Percentiles rank a stretch among this genome's conserved stretches.
These are phyloP conservation scores for Stellera chamaejasme DNA, from an alignment of 345 rosid genomes.

Conservation along the genomic window DNA sequence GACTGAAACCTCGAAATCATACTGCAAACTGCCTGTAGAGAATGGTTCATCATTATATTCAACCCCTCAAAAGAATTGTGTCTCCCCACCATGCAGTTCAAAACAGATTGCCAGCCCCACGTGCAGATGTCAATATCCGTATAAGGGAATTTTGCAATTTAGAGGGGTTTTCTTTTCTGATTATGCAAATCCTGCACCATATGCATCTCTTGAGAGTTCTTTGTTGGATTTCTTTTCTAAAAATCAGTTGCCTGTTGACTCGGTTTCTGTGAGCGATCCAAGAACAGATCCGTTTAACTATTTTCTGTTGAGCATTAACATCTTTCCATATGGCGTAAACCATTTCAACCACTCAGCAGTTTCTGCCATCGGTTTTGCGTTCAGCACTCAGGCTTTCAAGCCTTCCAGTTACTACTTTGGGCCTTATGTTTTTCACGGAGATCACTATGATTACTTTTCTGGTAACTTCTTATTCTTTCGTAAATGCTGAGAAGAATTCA, in stretches of 20 bases:
- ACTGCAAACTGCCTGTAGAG: constrained; percentile 30
- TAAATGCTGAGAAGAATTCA: neutral
- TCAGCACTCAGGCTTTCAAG: constrained; percentile 58
- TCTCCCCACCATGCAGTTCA: constrained; percentile 20
- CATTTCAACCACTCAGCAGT: constrained; percentile 41
- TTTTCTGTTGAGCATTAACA: constrained; percentile 32
- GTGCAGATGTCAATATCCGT: constrained; percentile 61
- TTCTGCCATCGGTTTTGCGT: constrained; percentile 31
- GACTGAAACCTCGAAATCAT: constrained; percentile 15
- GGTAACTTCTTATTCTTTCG: constrained; percentile 27
- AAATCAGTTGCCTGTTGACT: constrained; percentile 51
- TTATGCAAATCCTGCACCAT: constrained; percentile 32
- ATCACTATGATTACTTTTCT: constrained; percentile 27
- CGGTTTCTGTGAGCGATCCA: constrained; percentile 47
- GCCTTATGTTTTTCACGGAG: constrained; percentile 44
- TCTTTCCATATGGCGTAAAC: constrained; percentile 47
- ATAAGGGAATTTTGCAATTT: constrained; percentile 51
- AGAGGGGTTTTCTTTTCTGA: constrained; percentile 65
- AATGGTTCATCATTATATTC: constrained; percentile 23
- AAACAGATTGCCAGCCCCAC: constrained; percentile 42
- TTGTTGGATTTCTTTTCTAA: constrained; percentile 21
- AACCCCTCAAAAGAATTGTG: constrained; percentile 44
- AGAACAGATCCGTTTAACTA: constrained; percentile 31
- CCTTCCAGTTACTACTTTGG: constrained; percentile 45
- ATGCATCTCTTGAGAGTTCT: constrained; percentile 19